Evolutionary conservation across 371 early-diverging fungal genomes (phyloP).

Genomic region (Mortierella sp.): DNA sequence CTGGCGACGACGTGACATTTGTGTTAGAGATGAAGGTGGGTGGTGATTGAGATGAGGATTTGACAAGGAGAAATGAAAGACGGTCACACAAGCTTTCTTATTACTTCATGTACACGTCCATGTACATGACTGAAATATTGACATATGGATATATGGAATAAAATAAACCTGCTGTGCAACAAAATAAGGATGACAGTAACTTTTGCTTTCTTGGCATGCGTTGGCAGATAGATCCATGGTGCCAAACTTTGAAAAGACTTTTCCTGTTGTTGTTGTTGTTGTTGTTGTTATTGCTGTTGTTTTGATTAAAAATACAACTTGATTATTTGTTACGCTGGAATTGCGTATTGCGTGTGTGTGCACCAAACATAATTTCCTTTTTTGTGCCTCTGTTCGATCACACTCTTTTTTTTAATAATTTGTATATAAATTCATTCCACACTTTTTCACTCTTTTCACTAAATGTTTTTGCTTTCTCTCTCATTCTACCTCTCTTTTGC

Average conservation of each 20-base stretch:
- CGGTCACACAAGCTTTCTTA: neutral
- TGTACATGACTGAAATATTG: too few species aligned
- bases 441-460: neutral
- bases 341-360: neutral
- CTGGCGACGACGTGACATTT: constrained; percentile 14
- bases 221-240: too few species aligned
- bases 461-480: too few species aligned
- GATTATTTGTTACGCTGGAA: neutral
- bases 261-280: too few species aligned
- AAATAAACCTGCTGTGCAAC: too few species aligned
- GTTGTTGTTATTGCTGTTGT: too few species aligned
- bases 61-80: neutral
- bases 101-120: too few species aligned
- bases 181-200: too few species aligned
- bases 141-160: too few species aligned
- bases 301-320: too few species aligned
- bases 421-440: neutral
- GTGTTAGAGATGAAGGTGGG: neutral
- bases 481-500: neutral
- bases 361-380: neutral
- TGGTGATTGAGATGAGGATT: neutral
- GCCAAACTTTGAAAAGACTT: too few species aligned
- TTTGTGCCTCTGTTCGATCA: neutral
- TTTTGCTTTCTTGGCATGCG: too few species aligned
- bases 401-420: neutral